These are phyloP conservation scores for Leccinum arenicola DNA, from an alignment of 768 basidiomycete genomes.

Conservation along the genomic window DNA sequence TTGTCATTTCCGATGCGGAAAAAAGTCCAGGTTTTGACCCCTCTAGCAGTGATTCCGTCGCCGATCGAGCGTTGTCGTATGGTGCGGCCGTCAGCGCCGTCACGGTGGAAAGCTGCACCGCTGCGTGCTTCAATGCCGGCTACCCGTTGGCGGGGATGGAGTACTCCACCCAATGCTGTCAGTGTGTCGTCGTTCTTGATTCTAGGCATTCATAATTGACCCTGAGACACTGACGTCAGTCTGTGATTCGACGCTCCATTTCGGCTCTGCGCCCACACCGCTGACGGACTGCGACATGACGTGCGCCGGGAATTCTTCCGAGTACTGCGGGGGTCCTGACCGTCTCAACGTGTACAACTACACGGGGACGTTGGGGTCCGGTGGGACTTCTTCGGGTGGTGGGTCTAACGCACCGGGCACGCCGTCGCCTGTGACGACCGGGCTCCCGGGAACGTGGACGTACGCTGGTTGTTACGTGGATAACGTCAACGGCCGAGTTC, in stretches of 20 bases:
- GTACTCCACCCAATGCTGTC: conserved; percentile 49
- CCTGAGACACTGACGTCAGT: conserved; percentile 39
- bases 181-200: conserved; percentile 14
- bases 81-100: conserved; percentile 37
- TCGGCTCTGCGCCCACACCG: conserved; percentile 35
- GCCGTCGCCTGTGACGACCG: conserved; percentile 42
- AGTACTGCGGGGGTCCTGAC: conserved; percentile 74
- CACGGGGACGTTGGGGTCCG: not conserved
- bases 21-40: not conserved
- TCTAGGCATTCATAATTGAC: conserved; percentile 37
- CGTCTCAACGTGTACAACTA: conserved; percentile 29
- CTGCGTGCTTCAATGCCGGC: conserved; percentile 42
- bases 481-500: conserved; percentile 60
- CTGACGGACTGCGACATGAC: conserved; percentile 51
- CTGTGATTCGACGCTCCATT: conserved; percentile 17
- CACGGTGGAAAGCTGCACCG: conserved; percentile 47
- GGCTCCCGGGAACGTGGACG: conserved; percentile 54
- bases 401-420: not conserved
- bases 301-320: conserved; percentile 32
- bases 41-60: conserved; percentile 33
- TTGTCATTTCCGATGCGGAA: not conserved
- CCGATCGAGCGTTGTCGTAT: conserved; percentile 33
- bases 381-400: not conserved
- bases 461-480: conserved; percentile 75
- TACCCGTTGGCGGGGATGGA: conserved; percentile 46